Percentiles rank a stretch among this genome's conserved stretches.
Conservation (phyloP, 169 alveolate species). For the Cryptosporidium sp. region DNA sequence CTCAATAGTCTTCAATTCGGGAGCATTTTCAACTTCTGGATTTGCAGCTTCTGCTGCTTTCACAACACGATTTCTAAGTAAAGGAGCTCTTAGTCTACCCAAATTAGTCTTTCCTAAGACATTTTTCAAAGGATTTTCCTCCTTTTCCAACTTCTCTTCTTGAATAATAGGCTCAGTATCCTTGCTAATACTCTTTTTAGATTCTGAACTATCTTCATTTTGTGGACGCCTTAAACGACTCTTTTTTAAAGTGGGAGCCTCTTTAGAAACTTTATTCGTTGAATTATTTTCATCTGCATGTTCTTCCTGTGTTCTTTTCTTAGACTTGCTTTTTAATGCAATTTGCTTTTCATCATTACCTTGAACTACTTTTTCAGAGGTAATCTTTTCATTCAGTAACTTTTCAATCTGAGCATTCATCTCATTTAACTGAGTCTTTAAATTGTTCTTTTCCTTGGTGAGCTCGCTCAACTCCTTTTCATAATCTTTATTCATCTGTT, state of each 20-base stretch:
- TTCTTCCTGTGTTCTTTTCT: not conserved
- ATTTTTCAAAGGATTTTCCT: slow-evolving; percentile 41
- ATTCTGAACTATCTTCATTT: slow-evolving; percentile 38
- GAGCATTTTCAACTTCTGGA: slow-evolving; percentile 30
- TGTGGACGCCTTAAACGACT: slow-evolving; percentile 53
- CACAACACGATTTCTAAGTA: slow-evolving; percentile 30
- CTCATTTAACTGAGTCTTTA: slow-evolving; percentile 20
- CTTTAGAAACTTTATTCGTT: not conserved
- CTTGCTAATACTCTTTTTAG: slow-evolving; percentile 31
- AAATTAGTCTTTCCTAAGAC: slow-evolving; percentile 39
- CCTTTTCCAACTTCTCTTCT: not conserved
- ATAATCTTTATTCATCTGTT: slow-evolving; percentile 1
- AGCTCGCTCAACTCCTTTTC: slow-evolving; percentile 29
- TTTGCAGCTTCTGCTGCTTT: slow-evolving; percentile 72
- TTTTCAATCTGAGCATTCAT: slow-evolving; percentile 13
- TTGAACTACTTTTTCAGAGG: not conserved
- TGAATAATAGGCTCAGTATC: slow-evolving; percentile 13
- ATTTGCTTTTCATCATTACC: not conserved
- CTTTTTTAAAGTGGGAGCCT: slow-evolving; percentile 16
- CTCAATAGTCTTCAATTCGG: slow-evolving; percentile 44
- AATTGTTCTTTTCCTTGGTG: slow-evolving; percentile 18
- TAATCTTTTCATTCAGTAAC: not conserved
- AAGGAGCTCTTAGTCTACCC: slow-evolving; percentile 61
- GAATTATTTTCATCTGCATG: not conserved
- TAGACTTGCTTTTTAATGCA: not conserved